phyloP scores from a whole-genome alignment of 805 yeast genomes.

The Saccharomycopsis fodiens region DNA sequence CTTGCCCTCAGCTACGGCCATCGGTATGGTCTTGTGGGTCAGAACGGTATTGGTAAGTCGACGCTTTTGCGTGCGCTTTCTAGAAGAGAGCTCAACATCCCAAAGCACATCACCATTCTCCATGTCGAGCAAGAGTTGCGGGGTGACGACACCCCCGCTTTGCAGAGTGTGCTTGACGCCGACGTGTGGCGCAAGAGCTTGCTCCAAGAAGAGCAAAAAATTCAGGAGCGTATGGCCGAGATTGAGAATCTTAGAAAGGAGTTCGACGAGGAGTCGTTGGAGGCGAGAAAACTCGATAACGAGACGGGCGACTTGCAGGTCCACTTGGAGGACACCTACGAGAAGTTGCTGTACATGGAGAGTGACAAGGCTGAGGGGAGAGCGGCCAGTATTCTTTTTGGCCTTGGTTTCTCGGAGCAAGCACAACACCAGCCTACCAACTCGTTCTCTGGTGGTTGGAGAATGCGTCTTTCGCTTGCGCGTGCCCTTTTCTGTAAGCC shows the following conservation, averaged over 20 bases:
- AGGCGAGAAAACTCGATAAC: constrained; percentile 72
- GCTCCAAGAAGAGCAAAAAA: constrained; percentile 64
- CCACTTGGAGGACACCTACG: constrained; percentile 71
- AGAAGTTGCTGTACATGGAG: constrained; percentile 86
- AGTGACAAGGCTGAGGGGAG: constrained; percentile 95
- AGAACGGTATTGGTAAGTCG: constrained; percentile 99
- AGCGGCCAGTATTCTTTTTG: constrained; percentile 88
- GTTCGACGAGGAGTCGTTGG: constrained; percentile 70
- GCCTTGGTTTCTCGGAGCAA: constrained; percentile 88
- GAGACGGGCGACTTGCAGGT: constrained; percentile 82
- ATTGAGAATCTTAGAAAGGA: constrained; percentile 62
- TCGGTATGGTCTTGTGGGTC: constrained; percentile 96
- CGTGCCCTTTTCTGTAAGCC: constrained; percentile 97
- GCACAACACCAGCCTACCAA: constrained; percentile 81
- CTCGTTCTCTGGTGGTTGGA: constrained; percentile 99
- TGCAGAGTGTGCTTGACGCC: constrained; percentile 96
- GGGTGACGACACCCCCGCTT: constrained; percentile 87
- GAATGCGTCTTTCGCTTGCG: constrained; percentile 98
- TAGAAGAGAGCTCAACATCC: constrained; percentile 87
- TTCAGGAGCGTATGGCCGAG: constrained; percentile 66
- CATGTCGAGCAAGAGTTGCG: constrained; percentile 96
- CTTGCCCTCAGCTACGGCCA: constrained; percentile 85
- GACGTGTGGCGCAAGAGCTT: constrained; percentile 98
- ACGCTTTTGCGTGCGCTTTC: constrained; percentile 86
- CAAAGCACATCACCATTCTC: constrained; percentile 89